Conservation (phyloP, 768 basidiomycete genomes). For the Amanita jacksonii region DNA sequence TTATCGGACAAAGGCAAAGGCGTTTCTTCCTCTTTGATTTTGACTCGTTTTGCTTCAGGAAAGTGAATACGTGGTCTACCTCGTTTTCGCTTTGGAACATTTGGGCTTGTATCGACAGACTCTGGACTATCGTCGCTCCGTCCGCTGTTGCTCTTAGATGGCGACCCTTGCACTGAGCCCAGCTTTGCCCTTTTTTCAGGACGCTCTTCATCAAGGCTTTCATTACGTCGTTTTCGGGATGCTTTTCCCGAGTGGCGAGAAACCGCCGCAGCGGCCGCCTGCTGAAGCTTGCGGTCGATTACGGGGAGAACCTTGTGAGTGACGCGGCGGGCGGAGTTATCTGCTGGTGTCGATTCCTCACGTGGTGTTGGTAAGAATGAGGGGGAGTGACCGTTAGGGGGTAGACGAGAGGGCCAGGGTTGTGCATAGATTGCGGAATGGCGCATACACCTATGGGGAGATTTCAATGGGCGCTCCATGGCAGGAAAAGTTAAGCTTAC, state of each 20-base stretch:
- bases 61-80: constrained; percentile 32
- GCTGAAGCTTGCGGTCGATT: constrained; percentile 46
- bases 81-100: constrained; percentile 28
- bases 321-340: constrained; percentile 36
- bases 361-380: constrained; percentile 38
- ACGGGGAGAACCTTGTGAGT: constrained; percentile 41
- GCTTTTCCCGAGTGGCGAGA: constrained; percentile 15
- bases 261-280: constrained; percentile 27
- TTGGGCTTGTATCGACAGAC: constrained; percentile 1
- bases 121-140: neutral
- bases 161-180: neutral
- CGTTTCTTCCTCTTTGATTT: constrained; percentile 21
- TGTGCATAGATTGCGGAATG: constrained; percentile 70
- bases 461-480: too few relatives aligned
- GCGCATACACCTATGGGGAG: constrained; percentile 74
- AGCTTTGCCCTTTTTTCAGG: constrained; percentile 4
- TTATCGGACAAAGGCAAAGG: constrained; percentile 27
- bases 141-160: constrained; percentile 3
- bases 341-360: constrained; percentile 40
- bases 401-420: constrained; percentile 60
- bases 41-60: constrained; percentile 17
- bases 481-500: constrained; percentile 28
- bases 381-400: constrained; percentile 30
- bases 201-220: constrained; percentile 19
- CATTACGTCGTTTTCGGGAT: constrained; percentile 22